phyloP scores from a whole-genome alignment of 1,139 yeast genomes.

The Pneumocystis canis region DNA sequence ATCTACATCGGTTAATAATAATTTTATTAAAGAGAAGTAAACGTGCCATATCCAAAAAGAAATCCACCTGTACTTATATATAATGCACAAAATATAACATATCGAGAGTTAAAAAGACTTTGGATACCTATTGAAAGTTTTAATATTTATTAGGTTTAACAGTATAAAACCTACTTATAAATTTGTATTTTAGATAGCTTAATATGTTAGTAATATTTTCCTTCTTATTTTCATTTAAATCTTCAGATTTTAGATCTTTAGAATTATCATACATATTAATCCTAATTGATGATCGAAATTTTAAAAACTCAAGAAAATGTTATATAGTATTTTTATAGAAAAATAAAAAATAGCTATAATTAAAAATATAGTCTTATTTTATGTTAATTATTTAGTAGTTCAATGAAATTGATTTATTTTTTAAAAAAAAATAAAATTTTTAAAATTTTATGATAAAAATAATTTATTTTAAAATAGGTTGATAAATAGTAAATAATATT shows the following conservation, averaged over 20 bases:
- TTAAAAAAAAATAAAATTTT: no score
- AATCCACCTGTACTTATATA: conserved; percentile 25
- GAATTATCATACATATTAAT: neutral
- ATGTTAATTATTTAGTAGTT: no score
- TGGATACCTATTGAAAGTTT: conserved; percentile 8
- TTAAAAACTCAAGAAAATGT: no score
- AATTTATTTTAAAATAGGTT: no score
- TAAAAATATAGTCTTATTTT: no score
- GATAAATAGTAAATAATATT: no score
- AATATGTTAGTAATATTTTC: conserved; percentile 3
- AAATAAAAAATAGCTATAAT: no score
- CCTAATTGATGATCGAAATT: neutral
- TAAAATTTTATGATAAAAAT: no score
- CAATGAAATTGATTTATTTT: neutral
- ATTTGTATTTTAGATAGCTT: neutral
- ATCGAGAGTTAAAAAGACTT: conserved; percentile 16
- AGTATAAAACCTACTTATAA: conserved; percentile 3
- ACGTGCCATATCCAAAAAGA: conserved; percentile 20
- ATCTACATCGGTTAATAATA: conserved; percentile 10
- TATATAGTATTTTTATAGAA: no score
- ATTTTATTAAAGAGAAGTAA: neutral
- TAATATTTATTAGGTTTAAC: neutral
- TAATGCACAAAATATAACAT: conserved; percentile 19
- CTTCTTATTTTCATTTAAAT: neutral
- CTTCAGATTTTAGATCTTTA: neutral